These are phyloP conservation scores for Neoscytalidium dimidiatum DNA, from an alignment of 2,329 filamentous ascomycete genomes.

Conservation along the genomic window DNA sequence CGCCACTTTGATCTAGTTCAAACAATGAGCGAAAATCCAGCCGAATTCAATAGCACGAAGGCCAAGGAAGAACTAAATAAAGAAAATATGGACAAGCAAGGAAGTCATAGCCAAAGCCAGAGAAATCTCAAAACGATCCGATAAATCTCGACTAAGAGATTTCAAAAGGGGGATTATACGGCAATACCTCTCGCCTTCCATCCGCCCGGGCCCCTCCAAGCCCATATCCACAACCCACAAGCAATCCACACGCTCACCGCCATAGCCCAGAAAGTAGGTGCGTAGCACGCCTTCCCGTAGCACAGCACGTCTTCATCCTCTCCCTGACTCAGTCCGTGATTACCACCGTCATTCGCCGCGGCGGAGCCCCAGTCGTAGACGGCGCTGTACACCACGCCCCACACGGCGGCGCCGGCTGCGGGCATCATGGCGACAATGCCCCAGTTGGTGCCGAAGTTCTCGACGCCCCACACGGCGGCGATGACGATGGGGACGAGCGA, in stretches of 20 bases:
- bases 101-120: background rate
- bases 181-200: constrained; percentile 79
- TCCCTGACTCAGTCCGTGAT: constrained; percentile 53
- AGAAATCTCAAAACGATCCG: background rate
- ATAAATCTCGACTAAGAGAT: background rate
- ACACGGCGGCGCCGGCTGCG: constrained; percentile 82
- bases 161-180: constrained; percentile 41
- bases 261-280: constrained; percentile 82
- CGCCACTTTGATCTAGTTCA: background rate
- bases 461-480: constrained; percentile 96
- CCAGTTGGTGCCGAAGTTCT: constrained; percentile 99
- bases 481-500: constrained; percentile 87
- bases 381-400: constrained; percentile 84
- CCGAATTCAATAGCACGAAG: background rate
- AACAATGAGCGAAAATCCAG: background rate
- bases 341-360: background rate
- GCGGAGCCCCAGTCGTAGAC: constrained; percentile 62
- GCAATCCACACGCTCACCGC: constrained; percentile 77
- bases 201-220: constrained; percentile 76
- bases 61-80: too few species aligned
- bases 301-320: constrained; percentile 64
- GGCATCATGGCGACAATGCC: constrained; percentile 92
- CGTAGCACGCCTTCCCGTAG: constrained; percentile 81
- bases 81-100: background rate
- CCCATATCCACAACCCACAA: constrained; percentile 67